Base-by-base conservation (phyloP, 2,329 filamentous ascomycete species). In the Fusarium pseudoanthophilum region DNA sequence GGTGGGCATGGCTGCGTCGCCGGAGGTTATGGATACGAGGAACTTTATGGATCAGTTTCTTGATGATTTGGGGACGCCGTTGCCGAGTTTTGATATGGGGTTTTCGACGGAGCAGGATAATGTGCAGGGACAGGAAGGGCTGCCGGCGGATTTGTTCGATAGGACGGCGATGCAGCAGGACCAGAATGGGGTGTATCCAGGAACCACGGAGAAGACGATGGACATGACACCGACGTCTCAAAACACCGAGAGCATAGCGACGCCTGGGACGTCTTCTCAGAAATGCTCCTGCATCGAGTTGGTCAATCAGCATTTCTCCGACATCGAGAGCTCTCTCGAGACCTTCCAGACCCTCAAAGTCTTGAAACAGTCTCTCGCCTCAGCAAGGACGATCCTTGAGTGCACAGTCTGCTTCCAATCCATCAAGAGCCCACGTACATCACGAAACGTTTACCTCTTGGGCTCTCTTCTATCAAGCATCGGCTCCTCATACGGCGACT, bases 21-120 rank as follows among this genome's bases (percentile, higher is more conserved):
- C 45, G 0, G 42, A 64, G 30, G 40, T 11, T 14, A 46, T 64
- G n/a, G 62, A 60, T 24, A 60, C 28, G 0, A 24, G 39, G 11
- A 46, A 30, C 5, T 67, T 67, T 4, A 67, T 67, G 53, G 45
- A 67, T 26, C 64, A 67, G 15, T 67, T 67, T 20, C 39, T 67
- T 14, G 64, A 67, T 28, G 52, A 67, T 10, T 8, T 67, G 0
- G 30, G 21, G 0, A 46, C 62, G 10, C 52, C 64, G 4, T 10
- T 60, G 24, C 52, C 64, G 4, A 6, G 34, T 8, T 67, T 67
- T 9, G 14, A 67, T 1, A 60, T 67, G 52, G 39, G 26, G 9
- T 67, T 67, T 24, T 36, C 62, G 7, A 30, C 53, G 3, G 52
- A 60, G 1, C 52, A 60, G 7, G 45, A 52, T 2, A 10, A 16